These are phyloP conservation scores for Chiua virens DNA, from an alignment of 768 basidiomycete genomes.

Conservation along the genomic window DNA sequence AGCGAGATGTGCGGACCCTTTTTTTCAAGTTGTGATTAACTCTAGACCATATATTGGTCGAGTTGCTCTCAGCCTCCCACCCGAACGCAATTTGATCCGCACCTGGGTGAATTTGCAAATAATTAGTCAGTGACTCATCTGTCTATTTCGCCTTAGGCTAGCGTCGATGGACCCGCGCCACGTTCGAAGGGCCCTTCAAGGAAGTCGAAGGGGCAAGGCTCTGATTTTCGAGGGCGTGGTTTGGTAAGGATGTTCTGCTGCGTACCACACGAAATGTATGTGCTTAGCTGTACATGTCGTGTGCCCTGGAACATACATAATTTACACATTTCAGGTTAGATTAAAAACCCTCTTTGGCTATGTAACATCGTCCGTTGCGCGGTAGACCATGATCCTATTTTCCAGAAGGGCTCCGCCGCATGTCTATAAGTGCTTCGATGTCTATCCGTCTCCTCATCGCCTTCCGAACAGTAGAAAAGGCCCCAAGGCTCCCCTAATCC, in stretches of 20 bases:
- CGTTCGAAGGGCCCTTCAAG: neutral
- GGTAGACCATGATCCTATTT: constrained; percentile 19
- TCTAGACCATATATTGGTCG: too few relatives aligned
- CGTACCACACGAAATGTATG: constrained; percentile 5
- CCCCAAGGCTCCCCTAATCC: neutral
- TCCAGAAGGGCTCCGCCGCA: constrained; percentile 21
- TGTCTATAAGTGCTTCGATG: constrained; percentile 16
- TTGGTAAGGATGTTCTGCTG: constrained; percentile 25
- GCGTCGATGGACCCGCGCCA: neutral
- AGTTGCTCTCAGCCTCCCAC: neutral
- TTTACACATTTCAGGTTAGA: constrained; percentile 36
- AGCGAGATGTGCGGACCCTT: neutral
- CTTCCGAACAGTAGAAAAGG: constrained; percentile 22
- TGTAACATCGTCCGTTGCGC: neutral
- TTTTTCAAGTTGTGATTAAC: constrained; percentile 1
- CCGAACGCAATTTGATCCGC: constrained; percentile 12
- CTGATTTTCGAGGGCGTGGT: constrained; percentile 16
- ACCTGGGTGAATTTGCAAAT: constrained; percentile 1
- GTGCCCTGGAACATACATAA: constrained; percentile 22
- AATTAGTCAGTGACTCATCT: neutral
- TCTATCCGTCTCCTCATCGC: constrained; percentile 16
- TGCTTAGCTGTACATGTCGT: constrained; percentile 21
- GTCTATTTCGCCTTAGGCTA: too few relatives aligned
- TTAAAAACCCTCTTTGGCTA: constrained; percentile 23
- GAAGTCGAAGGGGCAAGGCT: neutral